phyloP scores from a whole-genome alignment of 2,329 filamentous ascomycete genomes.

The Verticillium nonalfalfae region DNA sequence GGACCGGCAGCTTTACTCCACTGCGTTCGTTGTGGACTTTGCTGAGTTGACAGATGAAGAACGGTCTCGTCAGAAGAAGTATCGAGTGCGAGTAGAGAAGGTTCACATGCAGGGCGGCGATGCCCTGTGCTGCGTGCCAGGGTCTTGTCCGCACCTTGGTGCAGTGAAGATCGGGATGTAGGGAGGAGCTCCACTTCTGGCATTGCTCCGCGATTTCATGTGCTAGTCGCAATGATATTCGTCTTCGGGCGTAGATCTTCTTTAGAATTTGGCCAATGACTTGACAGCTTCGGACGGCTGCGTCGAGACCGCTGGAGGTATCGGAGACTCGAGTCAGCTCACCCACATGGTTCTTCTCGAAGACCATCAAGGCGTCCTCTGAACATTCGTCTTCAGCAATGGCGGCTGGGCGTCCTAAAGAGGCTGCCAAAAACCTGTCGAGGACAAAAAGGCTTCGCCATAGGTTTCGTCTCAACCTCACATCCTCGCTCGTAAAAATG shows the following conservation, averaged over 20 bases:
- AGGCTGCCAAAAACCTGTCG: conserved; percentile 56
- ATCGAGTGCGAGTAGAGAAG: conserved; percentile 57
- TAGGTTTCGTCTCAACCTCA: conserved; percentile 45
- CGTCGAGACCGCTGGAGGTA: conserved; percentile 35
- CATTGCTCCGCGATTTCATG: conserved; percentile 50
- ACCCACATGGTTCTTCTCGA: conserved; percentile 8
- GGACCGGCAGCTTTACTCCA: conserved; percentile 10
- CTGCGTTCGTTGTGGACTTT: conserved; percentile 25
- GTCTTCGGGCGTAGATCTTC: conserved; percentile 53
- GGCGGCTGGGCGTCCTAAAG: conserved; percentile 54
- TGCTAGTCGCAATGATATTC: conserved; percentile 50
- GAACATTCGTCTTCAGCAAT: conserved; percentile 59
- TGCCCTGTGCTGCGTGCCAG: conserved; percentile 37
- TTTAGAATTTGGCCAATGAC: conserved; percentile 53
- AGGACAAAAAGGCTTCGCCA: conserved; percentile 61
- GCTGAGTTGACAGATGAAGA: conserved; percentile 53
- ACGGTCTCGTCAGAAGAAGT: conserved; percentile 57
- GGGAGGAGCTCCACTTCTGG: conserved; percentile 41
- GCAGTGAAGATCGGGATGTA: conserved; percentile 43
- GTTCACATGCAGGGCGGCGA: conserved; percentile 57
- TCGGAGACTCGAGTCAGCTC: conserved; percentile 5
- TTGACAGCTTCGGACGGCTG: conserved; percentile 50
- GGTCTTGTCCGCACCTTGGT: conserved; percentile 35
- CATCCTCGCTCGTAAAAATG: conserved; percentile 41
- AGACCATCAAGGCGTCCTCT: conserved; percentile 30